phyloP scores from a whole-genome alignment of 2,329 filamentous ascomycete genomes.

The Scytalidium lignicola region DNA sequence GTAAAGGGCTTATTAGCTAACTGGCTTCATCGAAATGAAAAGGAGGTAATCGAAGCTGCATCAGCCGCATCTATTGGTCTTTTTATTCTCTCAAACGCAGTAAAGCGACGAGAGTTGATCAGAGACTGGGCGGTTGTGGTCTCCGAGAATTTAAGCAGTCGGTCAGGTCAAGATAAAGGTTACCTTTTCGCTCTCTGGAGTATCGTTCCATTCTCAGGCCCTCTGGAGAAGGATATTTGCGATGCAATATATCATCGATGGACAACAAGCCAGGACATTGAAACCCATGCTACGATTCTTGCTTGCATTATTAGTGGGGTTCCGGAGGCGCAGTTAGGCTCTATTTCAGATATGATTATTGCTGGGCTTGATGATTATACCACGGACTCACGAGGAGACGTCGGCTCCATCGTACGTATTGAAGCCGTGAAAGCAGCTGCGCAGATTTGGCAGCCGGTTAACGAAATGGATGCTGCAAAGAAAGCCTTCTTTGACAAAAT shows the following conservation, averaged over 20 bases:
- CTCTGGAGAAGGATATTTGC: conserved; percentile 23
- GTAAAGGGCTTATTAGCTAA: conserved; percentile 4
- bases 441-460: conserved; percentile 24
- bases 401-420: conserved; percentile 79
- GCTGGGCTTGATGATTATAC: conserved; percentile 82
- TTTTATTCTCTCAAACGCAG: conserved; percentile 37
- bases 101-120: conserved; percentile 36
- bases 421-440: conserved; percentile 69
- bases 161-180: conserved; percentile 32
- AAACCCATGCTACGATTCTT: conserved; percentile 50
- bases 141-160: conserved; percentile 24
- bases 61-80: conserved; percentile 47
- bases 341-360: conserved; percentile 30
- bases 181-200: conserved; percentile 46
- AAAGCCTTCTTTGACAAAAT: conserved; percentile 8
- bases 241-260: conserved; percentile 48
- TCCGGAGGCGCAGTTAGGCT: conserved; percentile 6
- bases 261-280: conserved; percentile 43
- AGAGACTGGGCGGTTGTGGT: conserved; percentile 43
- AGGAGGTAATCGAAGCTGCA: conserved; percentile 43
- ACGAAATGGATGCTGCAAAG: conserved; percentile 4
- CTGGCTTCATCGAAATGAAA: conserved; percentile 47
- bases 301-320: conserved; percentile 47
- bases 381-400: conserved; percentile 80
- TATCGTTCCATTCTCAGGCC: conserved; percentile 7